Base-by-base conservation (phyloP, 169 alveolate species). In the Fabrea salina region DNA sequence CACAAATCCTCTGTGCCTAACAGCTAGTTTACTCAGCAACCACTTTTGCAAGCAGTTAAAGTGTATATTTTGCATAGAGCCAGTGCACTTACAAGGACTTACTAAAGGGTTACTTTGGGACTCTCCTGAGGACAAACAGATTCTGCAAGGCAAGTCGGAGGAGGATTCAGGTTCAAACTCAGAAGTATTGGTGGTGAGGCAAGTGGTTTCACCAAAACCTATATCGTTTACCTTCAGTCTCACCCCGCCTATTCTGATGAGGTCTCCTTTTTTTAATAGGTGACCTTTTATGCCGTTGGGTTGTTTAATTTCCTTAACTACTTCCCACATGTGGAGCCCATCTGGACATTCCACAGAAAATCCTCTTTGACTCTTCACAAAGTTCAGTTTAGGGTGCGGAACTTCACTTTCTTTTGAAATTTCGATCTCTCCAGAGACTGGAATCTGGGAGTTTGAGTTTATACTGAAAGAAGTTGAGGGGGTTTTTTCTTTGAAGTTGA, bases 31-130 rank as follows among this genome's bases (percentile, higher is more conserved):
- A 13, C 30, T 51, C 35, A 13, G 22, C 8, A 72, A 50, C 99
- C 99, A 98, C 67, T 92, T 93, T 51, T 98, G 88, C 54, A 98
- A 86, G 86, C 99, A 98, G 49, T 93, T 93, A 37, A 96, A 83
- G 89, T 98, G 99, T 32, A 97, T 98, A 80, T 86, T 93, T 79
- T 94, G 92, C 81, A 97, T 94, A 27, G 98, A 89, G 2, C 99
- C 99, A 41, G 94, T 84, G 87, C 99, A 96, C 50, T 92, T 96
- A 83, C 99, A 96, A 4, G 98, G 98, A 44, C 96, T 86, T 8
- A 96, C 87, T 33, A 96, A 76, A 47, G 96, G 96, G 61, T 96
- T 95, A 16, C 32, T 30, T 16, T 25, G 30, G 11, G 32, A 16
- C 39, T 35, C 74, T 61, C n/a, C 49, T 22, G 32, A 47, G 11